Evolutionary conservation across 2,329 filamentous ascomycete genomes (phyloP), one percentile per base, ranked within the genome.

Genomic region (Microdochium paspali): DNA sequence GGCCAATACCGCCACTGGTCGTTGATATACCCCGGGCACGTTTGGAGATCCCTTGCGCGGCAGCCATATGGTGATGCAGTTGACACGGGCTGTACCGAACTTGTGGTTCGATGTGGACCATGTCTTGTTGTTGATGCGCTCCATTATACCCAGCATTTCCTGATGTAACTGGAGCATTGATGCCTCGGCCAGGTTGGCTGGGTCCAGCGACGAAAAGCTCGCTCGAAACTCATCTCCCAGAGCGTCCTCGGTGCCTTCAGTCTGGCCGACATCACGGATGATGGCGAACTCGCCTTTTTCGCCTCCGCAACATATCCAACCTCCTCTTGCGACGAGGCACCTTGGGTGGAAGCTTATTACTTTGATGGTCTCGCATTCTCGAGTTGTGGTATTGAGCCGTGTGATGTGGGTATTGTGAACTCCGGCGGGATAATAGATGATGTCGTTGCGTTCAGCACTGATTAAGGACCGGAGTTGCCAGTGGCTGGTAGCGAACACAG

Each of bases 391-490:
- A 58, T 90, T 78, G 48, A 91, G 77, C 30, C 79, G 76, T 58
- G 85, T 84, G 46, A 89, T 67, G 50, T 77, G 70, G 44, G 72
- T 69, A 54, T 84, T 79, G 51, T 89, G 81, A 58, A 74, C 70
- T 49, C 85, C 85, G 54, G 82, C 82, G 30, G 90, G 90, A 59
- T 94, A 95, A 71, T 94, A 96, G 54, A 97, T 76, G 56, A 84
- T 70, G 64, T 90, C 80, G 40, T 81, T 75, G 58, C 87, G 80
- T 54, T 88, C 83, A 24, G 84, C 85, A 64, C 87, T 91, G 61
- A 97, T 86, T 56, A 95, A 83, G 56, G 94, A 91, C 47, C 91
- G 87, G 43, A 98, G 75, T 68, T 93, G 87, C 82, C 85, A 90
- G 67, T 93, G 87, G 55, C 85, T 90, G n/a, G 58, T 25, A 49